Percentiles rank a stretch among this genome's conserved stretches.
Conservation (phyloP, 176 grass and related monocot genomes). For the Carex parvula region DNA sequence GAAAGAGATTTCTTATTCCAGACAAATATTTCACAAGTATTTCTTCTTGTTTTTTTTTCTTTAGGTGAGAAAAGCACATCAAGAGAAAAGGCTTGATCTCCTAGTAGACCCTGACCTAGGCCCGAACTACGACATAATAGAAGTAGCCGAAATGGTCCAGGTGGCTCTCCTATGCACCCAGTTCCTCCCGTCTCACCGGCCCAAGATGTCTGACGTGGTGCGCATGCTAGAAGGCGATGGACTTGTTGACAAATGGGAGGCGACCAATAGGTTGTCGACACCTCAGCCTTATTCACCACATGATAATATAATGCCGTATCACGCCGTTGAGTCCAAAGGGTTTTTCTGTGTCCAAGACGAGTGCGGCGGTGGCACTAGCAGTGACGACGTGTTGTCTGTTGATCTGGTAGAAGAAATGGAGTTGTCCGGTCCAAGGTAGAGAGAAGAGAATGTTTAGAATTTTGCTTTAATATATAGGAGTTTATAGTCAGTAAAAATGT, state of each 20-base stretch:
- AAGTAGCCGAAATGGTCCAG: constrained; percentile 84
- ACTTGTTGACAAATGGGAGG: constrained; percentile 77
- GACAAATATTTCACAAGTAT: not conserved
- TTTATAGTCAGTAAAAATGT: constrained; percentile 20
- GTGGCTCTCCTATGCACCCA: constrained; percentile 80
- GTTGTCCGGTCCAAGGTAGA: constrained; percentile 73
- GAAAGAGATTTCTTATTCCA: not conserved
- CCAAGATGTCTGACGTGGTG: constrained; percentile 78
- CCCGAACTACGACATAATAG: constrained; percentile 54
- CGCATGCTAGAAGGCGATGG: constrained; percentile 89
- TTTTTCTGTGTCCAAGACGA: constrained; percentile 54
- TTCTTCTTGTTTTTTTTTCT: not conserved
- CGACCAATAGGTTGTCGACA: constrained; percentile 34
- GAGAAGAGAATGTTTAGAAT: not conserved
- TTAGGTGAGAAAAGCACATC: constrained; percentile 84
- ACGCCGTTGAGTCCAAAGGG: constrained; percentile 23
- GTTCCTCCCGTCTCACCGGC: constrained; percentile 66
- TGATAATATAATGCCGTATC: constrained; percentile 39
- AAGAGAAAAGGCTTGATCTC: constrained; percentile 71
- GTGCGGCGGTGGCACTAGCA: constrained; percentile 17
- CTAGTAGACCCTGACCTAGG: constrained; percentile 62
- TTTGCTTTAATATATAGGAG: not conserved
- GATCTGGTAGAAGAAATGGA: constrained; percentile 75
- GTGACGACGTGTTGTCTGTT: constrained; percentile 33
- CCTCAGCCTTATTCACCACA: not conserved